Percentiles rank a stretch among this genome's conserved stretches.
Conservation (phyloP, 768 basidiomycete genomes). For the Kwoniella botswanensis region DNA sequence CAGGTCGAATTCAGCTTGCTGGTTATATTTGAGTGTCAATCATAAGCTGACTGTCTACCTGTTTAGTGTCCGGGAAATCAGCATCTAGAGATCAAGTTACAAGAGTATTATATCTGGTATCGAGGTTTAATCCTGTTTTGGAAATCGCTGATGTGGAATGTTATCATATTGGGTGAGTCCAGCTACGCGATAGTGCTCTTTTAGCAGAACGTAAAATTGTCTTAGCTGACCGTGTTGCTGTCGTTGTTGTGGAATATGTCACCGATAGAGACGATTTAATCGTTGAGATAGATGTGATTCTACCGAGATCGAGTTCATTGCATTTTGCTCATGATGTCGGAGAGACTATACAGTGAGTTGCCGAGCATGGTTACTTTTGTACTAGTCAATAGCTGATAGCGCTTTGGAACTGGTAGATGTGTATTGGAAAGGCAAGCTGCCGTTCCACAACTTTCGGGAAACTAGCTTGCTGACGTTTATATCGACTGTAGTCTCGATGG, state of each 20-base stretch:
- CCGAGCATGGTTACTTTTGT: background rate
- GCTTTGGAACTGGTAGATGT: conserved; percentile 29
- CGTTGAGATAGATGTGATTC: conserved; percentile 54
- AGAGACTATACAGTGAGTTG: conserved; percentile 56
- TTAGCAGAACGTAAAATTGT: conserved; percentile 6
- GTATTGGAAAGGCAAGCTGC: conserved; percentile 38
- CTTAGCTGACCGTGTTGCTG: too few relatives aligned
- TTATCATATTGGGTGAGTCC: conserved; percentile 58
- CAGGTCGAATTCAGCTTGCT: conserved; percentile 2
- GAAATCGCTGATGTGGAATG: conserved; percentile 57
- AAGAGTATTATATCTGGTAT: conserved; percentile 58
- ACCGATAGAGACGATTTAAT: conserved; percentile 39
- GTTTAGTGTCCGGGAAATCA: conserved; percentile 49
- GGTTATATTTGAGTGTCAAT: too few relatives aligned
- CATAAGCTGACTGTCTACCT: background rate
- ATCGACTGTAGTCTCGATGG: conserved; percentile 47
- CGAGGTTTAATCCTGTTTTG: conserved; percentile 59
- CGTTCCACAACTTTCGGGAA: background rate
- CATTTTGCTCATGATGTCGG: conserved; percentile 59
- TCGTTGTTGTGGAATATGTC: conserved; percentile 14
- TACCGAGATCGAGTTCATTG: conserved; percentile 43
- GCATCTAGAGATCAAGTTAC: conserved; percentile 51
- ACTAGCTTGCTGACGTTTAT: background rate
- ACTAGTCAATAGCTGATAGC: background rate
- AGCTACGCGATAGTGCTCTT: conserved; percentile 19